Evolutionary conservation across 768 basidiomycete genomes (phyloP).

Genomic region (Podaxis sp.): DNA sequence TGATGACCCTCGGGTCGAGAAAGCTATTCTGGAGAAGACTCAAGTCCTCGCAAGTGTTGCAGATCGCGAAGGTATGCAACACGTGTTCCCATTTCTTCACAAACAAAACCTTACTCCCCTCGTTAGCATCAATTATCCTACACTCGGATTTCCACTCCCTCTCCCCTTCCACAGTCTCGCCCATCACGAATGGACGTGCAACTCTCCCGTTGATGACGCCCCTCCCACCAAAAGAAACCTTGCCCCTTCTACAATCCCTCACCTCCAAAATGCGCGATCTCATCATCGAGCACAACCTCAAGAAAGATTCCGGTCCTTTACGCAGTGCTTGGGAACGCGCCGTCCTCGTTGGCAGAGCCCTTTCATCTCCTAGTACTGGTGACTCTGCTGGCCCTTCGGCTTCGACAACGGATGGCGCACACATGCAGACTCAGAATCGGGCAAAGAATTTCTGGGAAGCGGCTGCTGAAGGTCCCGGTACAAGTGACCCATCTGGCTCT

Average conservation of each 20-base stretch:
- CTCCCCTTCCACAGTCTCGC: constrained; percentile 31
- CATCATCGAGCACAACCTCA: constrained; percentile 62
- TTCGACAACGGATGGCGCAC: background rate
- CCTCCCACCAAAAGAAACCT: constrained; percentile 26
- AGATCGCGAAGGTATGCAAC: constrained; percentile 53
- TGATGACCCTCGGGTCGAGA: constrained; percentile 32
- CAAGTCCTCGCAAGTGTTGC: constrained; percentile 40
- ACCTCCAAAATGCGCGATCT: constrained; percentile 63
- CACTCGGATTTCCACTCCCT: constrained; percentile 56
- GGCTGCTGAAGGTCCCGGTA: background rate
- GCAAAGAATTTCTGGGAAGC: constrained; percentile 22
- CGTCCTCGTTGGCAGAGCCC: constrained; percentile 22
- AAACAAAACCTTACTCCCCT: constrained; percentile 5
- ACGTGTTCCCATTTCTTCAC: background rate
- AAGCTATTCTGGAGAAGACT: constrained; percentile 45
- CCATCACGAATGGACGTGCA: constrained; percentile 26
- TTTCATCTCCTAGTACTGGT: background rate
- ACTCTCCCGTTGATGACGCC: constrained; percentile 40
- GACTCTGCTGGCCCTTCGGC: background rate
- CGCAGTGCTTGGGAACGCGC: constrained; percentile 52
- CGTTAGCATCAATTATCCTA: constrained; percentile 49
- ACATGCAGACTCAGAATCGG: background rate
- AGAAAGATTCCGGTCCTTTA: constrained; percentile 58
- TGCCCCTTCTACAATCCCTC: constrained; percentile 41
- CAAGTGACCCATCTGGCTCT: constrained; percentile 1